Percentiles rank a stretch among this genome's conserved stretches.
These are phyloP conservation scores for Auricularia sp. DNA, from an alignment of 768 basidiomycete species.

Conservation along the genomic window DNA sequence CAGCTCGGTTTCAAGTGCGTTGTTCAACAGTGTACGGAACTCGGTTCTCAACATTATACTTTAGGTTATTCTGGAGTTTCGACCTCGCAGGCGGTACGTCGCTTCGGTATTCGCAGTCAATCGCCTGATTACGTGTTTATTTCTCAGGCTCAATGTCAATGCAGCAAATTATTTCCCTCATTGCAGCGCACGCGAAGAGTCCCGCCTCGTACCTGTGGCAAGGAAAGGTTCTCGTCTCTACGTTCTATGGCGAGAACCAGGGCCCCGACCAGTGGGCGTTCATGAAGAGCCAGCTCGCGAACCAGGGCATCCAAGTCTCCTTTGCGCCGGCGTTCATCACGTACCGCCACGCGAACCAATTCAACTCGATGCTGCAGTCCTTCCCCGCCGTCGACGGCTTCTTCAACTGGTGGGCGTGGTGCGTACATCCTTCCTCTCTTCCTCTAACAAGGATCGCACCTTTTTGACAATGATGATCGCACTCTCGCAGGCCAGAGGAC, in stretches of 20 bases:
- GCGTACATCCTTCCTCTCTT: conserved; percentile 18
- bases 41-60: background rate
- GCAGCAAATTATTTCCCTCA: background rate
- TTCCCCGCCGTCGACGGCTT: conserved; percentile 21
- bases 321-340: conserved; percentile 20
- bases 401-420: conserved; percentile 28
- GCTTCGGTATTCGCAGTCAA: too few species aligned
- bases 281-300: background rate
- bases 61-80: background rate
- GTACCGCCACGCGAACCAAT: conserved; percentile 16
- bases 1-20: background rate
- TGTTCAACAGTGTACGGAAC: background rate
- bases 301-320: background rate
- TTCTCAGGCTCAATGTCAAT: background rate
- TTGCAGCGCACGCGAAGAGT: background rate
- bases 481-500: conserved; percentile 2
- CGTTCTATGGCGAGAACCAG: background rate
- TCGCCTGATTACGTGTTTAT: too few species aligned
- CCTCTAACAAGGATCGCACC: background rate
- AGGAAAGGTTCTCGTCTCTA: background rate
- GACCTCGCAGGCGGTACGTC: background rate
- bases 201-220: background rate
- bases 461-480: background rate
- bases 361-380: conserved; percentile 13
- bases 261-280: background rate